Conservation (phyloP, 768 basidiomycete genomes). For the Lactarius akahatsu region DNA sequence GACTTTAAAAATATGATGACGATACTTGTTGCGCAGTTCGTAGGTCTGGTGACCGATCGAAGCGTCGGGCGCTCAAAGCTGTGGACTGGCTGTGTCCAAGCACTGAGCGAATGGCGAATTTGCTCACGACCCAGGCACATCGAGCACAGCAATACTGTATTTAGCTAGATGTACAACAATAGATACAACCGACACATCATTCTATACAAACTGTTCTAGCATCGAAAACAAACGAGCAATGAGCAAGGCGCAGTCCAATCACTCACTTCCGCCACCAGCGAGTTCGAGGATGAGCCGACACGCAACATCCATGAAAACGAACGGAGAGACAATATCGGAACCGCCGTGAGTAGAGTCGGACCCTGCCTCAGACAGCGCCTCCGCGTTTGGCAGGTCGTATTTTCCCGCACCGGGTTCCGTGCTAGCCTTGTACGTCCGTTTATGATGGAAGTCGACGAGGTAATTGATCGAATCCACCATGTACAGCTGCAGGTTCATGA, state of each 20-base stretch:
- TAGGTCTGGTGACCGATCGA: neutral
- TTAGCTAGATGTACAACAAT: conserved; percentile 25
- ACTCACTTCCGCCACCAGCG: conserved; percentile 56
- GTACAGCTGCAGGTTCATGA: conserved; percentile 98
- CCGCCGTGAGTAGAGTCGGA: conserved; percentile 54
- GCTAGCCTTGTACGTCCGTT: conserved; percentile 85
- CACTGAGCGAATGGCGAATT: conserved; percentile 9
- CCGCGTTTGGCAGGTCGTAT: conserved; percentile 63
- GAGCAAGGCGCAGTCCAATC: neutral
- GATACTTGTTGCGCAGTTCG: neutral
- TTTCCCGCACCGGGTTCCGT: conserved; percentile 64
- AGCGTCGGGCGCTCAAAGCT: neutral
- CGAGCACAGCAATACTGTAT: conserved; percentile 3
- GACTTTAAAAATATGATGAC: neutral
- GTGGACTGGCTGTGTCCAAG: neutral
- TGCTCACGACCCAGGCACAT: neutral
- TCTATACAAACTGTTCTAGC: conserved; percentile 11
- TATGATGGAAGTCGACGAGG: conserved; percentile 97
- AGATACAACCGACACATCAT: conserved; percentile 24
- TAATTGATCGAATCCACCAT: conserved; percentile 96
- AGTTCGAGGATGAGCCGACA: conserved; percentile 92
- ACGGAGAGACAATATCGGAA: conserved; percentile 79
- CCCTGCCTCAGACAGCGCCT: conserved; percentile 50
- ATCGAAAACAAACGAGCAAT: conserved; percentile 5
- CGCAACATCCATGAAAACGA: conserved; percentile 95